Base-by-base conservation (phyloP, 2,329 filamentous ascomycete genomes). In the Talaromyces sp. region DNA sequence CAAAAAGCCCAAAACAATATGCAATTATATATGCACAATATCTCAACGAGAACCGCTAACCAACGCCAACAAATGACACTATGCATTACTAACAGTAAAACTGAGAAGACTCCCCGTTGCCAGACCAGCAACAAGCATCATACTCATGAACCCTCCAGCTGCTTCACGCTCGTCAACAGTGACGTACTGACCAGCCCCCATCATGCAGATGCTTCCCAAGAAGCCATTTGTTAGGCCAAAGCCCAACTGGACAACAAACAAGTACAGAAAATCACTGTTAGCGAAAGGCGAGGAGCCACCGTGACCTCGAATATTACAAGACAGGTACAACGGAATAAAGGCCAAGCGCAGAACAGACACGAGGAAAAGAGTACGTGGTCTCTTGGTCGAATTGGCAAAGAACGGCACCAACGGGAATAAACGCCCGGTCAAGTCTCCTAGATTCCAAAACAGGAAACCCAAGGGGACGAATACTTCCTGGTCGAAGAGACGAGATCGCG, bases 371-470 rank as follows among this genome's bases (percentile, higher is more conserved):
- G 86, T 66, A 3, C 80, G 77, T 0, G 93, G 92, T 17, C 84
- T 82, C 55, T 85, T 81, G 0, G 83, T 83, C 9, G 91, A 76
- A 27, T 55, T 51, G 0, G 75, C 73, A 64, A 88, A 68, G 71
- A 79, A 58, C 71, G 88, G 74, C 75, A 83, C 64, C 72, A 83
- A 78, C 1, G 91, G 88, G 1, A 85, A 73, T 21, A 96, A 77
- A 9, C 95, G 86, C 6, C 95, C 95, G 14, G 84, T 64, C 8
- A 98, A 79, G 71, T 98, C 95, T 50, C 95, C 95, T 2, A 88
- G 72, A 71, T 98, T 99, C 95, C 95, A 99, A 71, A 95, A 85
- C 62, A 98, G 85, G 75, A 98, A 96, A 3, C 85, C 91, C 0
- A 97, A 81, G 0, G 95, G 93, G 61, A 98, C 93, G 73, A 98